Base-by-base conservation (phyloP, 2,329 filamentous ascomycete species). In the Dendrostoma leiphaemia region DNA sequence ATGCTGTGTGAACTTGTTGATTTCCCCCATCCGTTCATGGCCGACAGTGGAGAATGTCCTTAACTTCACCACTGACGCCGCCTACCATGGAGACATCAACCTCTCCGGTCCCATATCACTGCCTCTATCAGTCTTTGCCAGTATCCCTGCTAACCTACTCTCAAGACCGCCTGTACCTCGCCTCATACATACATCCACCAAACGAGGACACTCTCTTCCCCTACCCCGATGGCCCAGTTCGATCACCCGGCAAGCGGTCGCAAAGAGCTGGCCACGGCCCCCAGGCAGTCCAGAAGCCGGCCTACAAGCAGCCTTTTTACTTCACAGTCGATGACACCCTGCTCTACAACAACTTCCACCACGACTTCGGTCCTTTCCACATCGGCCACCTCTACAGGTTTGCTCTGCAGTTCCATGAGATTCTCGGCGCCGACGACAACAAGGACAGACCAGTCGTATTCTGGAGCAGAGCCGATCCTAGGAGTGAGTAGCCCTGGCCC, bases 301-400 rank as follows among this genome's bases (percentile, higher is more conserved):
- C 78, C n/a, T 73, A 79, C 50, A 83, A 81, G 61, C 75, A 86
- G 52, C 94, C 94, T 1, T 92, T 90, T 69, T 99, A 97, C 76
- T 99, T 99, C 73, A 93, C 91, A 48, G 86, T 97, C 62, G 94
- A 99, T 69, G 90, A 96, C 68, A 88, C 80, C 37, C 85, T 99
- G 41, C 81, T 96, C 44, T 99, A 99, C 80, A 99, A 99, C 71
- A 92, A 93, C 29, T 99, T 99, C 74, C 92, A 97, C 74, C 92
- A 95, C 66, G 94, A 99, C 74, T 99, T 99, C 71, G 94, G 94
- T 65, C 94, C 94, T 65, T 79, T 99, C 56, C 94, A 99, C 76
- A 96, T 99, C 63, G 94, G 94, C 24, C 94, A 99, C 70, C 78
- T 99, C 37, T 99, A 97, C 78, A 85, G 94, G 59, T 99, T 97